phyloP scores from a whole-genome alignment of 768 basidiomycete genomes.

The Mrakia blollopis region DNA sequence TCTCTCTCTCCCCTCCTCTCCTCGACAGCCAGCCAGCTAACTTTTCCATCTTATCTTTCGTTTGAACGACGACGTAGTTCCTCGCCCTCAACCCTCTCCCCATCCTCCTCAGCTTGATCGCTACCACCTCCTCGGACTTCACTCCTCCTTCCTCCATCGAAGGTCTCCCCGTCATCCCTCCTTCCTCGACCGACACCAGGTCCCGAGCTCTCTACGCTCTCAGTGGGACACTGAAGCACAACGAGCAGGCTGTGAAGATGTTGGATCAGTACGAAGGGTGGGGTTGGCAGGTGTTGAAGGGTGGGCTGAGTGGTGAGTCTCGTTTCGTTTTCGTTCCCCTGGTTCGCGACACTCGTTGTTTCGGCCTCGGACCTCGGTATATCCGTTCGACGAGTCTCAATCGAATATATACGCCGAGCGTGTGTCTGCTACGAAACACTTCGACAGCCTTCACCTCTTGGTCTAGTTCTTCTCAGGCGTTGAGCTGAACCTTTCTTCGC shows the following conservation, averaged over 20 bases:
- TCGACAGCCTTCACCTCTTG: neutral
- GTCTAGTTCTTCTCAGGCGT: neutral
- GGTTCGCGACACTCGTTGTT: neutral
- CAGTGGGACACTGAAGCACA: constrained; percentile 74
- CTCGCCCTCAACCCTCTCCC: constrained; percentile 59
- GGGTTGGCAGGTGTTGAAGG: constrained; percentile 63
- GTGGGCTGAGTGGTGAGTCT: constrained; percentile 49
- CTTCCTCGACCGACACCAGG: constrained; percentile 37
- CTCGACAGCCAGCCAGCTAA: neutral
- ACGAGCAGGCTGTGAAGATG: constrained; percentile 57
- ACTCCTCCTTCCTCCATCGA: constrained; percentile 21
- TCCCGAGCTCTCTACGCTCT: constrained; percentile 67
- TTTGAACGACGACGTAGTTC: too few relatives aligned
- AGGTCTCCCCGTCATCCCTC: constrained; percentile 18
- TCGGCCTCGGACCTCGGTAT: too few relatives aligned
- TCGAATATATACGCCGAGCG: too few relatives aligned
- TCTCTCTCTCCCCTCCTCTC: neutral
- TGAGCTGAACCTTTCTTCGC: neutral
- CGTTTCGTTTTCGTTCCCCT: neutral
- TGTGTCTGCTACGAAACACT: neutral
- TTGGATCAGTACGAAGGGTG: constrained; percentile 49
- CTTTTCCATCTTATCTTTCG: neutral
- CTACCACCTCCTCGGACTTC: constrained; percentile 43
- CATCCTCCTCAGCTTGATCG: constrained; percentile 58
- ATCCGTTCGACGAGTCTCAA: too few relatives aligned